These are phyloP conservation scores for Sonneratia alba DNA, from an alignment of 345 rosid genomes.

Conservation along the genomic window DNA sequence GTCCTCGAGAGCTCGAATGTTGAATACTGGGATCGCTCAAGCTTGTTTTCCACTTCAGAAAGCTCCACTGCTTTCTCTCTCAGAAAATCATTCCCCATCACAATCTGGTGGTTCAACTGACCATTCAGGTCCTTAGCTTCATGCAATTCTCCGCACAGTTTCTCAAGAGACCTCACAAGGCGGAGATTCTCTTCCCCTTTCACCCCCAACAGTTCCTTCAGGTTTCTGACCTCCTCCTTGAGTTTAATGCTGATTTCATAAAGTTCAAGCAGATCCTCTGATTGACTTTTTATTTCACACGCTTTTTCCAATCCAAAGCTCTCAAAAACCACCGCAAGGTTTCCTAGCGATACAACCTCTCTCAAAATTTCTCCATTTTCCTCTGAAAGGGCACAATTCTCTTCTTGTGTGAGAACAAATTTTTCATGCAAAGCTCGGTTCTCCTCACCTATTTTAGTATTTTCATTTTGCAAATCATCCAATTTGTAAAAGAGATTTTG, in stretches of 20 bases:
- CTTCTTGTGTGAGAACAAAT: constrained; percentile 37
- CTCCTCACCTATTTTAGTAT: constrained; percentile 33
- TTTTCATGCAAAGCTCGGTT: constrained; percentile 34
- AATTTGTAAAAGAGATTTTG: constrained; percentile 31
- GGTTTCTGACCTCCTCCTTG: constrained; percentile 31
- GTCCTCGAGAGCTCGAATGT: constrained; percentile 45
- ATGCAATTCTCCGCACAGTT: constrained; percentile 42
- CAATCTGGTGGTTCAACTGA: constrained; percentile 44
- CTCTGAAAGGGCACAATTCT: constrained; percentile 39
- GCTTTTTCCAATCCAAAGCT: constrained; percentile 46
- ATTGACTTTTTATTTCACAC: constrained; percentile 38
- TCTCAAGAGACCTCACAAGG: constrained; percentile 36
- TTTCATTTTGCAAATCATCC: constrained; percentile 39
- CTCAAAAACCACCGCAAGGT: constrained; percentile 39
- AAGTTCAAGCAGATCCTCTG: constrained; percentile 31
- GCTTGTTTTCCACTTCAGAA: constrained; percentile 56
- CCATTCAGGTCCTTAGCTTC: constrained; percentile 46
- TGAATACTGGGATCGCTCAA: constrained; percentile 44
- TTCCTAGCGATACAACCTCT: constrained; percentile 42
- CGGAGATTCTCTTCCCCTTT: constrained; percentile 40
- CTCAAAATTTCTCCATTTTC: constrained; percentile 39
- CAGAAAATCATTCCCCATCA: constrained; percentile 40
- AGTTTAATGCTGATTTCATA: constrained; percentile 28
- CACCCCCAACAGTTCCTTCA: constrained; percentile 38
- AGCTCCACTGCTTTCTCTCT: constrained; percentile 50